A percentile compares a stretch with the other conserved stretches of the same genome.
Conservation (phyloP, 2,329 filamentous ascomycete genomes). For the Nemania diffusa region DNA sequence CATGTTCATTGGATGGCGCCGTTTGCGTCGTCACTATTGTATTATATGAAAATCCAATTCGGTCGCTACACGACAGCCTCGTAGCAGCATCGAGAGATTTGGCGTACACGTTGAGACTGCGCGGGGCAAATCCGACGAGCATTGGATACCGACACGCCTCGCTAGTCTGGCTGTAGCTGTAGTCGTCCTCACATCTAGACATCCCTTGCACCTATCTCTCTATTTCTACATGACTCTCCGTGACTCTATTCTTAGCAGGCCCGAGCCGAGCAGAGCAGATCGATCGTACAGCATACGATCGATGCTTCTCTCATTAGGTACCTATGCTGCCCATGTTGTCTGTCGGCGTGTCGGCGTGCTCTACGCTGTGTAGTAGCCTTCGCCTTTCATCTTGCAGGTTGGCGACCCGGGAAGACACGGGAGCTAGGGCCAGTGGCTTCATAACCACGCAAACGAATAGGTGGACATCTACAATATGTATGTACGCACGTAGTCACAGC, state of each 20-base stretch:
- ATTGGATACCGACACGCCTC: conserved; percentile 45
- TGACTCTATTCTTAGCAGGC: not conserved
- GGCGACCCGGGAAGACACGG: conserved; percentile 33
- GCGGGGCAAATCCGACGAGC: conserved; percentile 24
- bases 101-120: conserved; percentile 36
- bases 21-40: conserved; percentile 43
- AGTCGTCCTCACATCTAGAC: not conserved
- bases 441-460: conserved; percentile 34
- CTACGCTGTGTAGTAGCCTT: conserved; percentile 2
- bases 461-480: not conserved
- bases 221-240: not conserved
- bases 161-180: conserved; percentile 7
- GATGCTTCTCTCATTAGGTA: conserved; percentile 31
- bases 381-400: conserved; percentile 36
- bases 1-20: conserved; percentile 43
- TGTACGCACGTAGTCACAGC: conserved; percentile 15
- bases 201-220: conserved; percentile 12
- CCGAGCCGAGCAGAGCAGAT: too few relatives aligned
- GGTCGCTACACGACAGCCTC: conserved; percentile 46
- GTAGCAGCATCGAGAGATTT: conserved; percentile 43
- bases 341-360: not conserved
- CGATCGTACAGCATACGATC: not conserved
- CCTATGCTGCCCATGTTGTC: conserved; percentile 15
- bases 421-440: conserved; percentile 35
- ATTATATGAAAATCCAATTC: conserved; percentile 38